Base-by-base conservation (phyloP, 140 eudicot species). In the Anethum foeniculum region DNA sequence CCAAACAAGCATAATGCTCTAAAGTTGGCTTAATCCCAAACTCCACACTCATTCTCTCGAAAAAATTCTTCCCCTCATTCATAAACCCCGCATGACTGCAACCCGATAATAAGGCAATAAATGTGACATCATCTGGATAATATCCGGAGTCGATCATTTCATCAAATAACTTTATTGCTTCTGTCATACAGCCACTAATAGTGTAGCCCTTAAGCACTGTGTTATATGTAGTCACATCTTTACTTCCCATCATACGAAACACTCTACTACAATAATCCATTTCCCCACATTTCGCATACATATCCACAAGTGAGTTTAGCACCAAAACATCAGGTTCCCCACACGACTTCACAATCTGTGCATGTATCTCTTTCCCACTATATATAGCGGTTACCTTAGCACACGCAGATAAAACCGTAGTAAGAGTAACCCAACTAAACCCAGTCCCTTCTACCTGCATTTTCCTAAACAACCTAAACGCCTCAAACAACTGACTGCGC, bases 1-100 rank as follows among this genome's bases (percentile, higher is more conserved):
- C 92, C 77, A 88, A 73, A 80, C 86, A 86, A 75, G 88, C 89
- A 80, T 84, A 88, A 76, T 86, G 92, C 83, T 88, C 92, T 47
- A 84, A 60, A 71, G 39, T 82, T 48, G 88, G 88, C 14, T 72
- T 46, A 7, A 84, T 72, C 25, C 84, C 84, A 78, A 84, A 86
- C n/a, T 76, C 86, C 30, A 27, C 62, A 18, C 27, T 77, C 91
- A 88, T 88, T n/a, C 79, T 80, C 25, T 82, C 67, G 44, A 88
- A 88, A 68, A 88, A 54, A n/a, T 19, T 58, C 32, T 69, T 30
- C n/a, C 89, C 89, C 80, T 81, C 83, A 9, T 79, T 21, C 77
- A 56, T 48, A 32, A 81, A 81, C 71, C 91, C 88, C 3, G 80
- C 38, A 51, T 86, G 84, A 30, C 89, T 86, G 76, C 86, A 88